Conservation (phyloP, 2,329 filamentous ascomycete genomes). For the Cordyceps cateniannulata region DNA sequence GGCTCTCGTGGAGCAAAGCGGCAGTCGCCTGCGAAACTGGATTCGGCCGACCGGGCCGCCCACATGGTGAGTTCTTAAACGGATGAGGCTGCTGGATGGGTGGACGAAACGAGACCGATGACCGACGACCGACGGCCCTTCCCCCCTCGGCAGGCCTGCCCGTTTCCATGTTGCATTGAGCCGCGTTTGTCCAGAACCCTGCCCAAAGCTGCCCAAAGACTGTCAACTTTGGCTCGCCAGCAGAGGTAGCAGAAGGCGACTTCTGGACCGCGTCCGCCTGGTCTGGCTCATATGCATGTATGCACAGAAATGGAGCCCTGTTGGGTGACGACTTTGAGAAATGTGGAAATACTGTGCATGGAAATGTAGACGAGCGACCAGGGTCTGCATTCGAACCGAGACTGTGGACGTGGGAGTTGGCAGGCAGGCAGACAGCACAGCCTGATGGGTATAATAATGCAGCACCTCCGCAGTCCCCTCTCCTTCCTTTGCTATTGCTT, state of each 20-base stretch:
- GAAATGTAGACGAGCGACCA: neutral
- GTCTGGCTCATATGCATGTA: too few species aligned
- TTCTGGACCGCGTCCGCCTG: too few species aligned
- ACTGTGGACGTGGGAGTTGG: neutral
- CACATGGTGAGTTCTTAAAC: neutral
- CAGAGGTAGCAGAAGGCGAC: too few species aligned
- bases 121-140: too few species aligned
- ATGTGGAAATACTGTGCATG: neutral
- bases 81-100: neutral
- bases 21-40: neutral
- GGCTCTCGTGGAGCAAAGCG: neutral
- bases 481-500: neutral
- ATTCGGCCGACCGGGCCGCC: neutral
- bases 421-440: neutral
- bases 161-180: neutral
- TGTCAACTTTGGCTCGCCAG: neutral
- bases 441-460: neutral
- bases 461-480: neutral
- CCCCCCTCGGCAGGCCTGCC: neutral
- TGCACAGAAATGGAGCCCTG: too few species aligned
- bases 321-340: too few species aligned
- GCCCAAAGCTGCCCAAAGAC: neutral
- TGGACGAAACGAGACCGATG: neutral
- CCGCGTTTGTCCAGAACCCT: too few species aligned
- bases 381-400: neutral